Percentiles rank a stretch among this genome's conserved stretches.
These are phyloP conservation scores for Penicillium mononematosum DNA, from an alignment of 495 filamentous ascomycete species.

Conservation along the genomic window DNA sequence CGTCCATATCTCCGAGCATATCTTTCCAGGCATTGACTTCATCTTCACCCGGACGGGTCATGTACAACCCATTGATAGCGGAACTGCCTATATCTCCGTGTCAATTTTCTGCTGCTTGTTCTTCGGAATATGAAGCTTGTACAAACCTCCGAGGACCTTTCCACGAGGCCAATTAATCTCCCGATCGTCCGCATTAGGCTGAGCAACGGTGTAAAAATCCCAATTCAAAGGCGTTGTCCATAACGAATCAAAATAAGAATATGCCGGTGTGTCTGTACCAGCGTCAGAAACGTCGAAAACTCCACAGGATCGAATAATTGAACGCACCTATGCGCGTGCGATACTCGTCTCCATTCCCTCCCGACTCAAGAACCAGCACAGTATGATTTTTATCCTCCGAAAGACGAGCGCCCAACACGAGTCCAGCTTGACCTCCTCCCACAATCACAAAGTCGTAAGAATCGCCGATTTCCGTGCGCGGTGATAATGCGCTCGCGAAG, in stretches of 20 bases:
- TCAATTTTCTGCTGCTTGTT: neutral
- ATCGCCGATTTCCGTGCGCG: constrained; percentile 30
- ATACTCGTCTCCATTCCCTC: constrained; percentile 36
- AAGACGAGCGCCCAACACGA: constrained; percentile 28
- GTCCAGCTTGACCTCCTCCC: constrained; percentile 44
- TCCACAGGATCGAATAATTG: neutral
- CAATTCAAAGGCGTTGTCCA: constrained; percentile 42
- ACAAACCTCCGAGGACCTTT: constrained; percentile 40
- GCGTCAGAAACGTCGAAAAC: neutral
- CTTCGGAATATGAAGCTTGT: neutral
- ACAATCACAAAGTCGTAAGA: constrained; percentile 51
- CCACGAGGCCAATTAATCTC: constrained; percentile 36
- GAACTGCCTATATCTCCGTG: constrained; percentile 28
- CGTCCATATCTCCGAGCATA: constrained; percentile 36
- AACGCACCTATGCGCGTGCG: constrained; percentile 34
- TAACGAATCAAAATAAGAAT: constrained; percentile 35
- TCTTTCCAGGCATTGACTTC: constrained; percentile 36
- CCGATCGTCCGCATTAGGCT: constrained; percentile 35
- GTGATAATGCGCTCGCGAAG: constrained; percentile 21
- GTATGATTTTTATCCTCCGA: constrained; percentile 31
- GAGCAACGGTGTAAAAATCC: constrained; percentile 34
- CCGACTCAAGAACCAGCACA: constrained; percentile 47
- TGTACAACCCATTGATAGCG: constrained; percentile 37
- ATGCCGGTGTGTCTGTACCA: constrained; percentile 32
- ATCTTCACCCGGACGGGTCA: constrained; percentile 35